Base-by-base conservation (phyloP, 2,329 filamentous ascomycete species). In the Clonostachys rosea region DNA sequence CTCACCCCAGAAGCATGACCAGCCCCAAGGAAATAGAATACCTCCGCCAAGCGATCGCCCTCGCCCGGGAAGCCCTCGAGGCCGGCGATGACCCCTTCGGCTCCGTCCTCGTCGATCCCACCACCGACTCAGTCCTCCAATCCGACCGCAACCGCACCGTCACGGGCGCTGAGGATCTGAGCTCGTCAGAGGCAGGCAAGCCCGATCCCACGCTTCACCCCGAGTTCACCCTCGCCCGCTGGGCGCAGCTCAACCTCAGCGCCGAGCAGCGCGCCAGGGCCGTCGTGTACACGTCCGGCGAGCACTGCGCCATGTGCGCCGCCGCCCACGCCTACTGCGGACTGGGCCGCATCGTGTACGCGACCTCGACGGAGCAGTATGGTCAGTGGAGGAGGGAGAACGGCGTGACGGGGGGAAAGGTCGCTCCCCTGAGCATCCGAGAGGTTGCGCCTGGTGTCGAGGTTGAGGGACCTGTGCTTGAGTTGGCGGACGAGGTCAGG, bases 261-360 rank as follows among this genome's bases (percentile, higher is more conserved):
- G 63, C 67, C 8, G 59, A 58, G 8, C 56, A 73, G 46, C 69
- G 75, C 16, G 69, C 75, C 18, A 49, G 45, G 6, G 54, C 60
- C 0, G 62, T 59, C 3, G 58, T 68, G 3, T 68, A 68, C 45
- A 68, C 65, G 5, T 64, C 64, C 2, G 65, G 65, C 2, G 65
- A 68, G 50, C 65, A 67, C 48, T 68, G 65, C 50, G 50, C 62
- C 42, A 68, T 68, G 65, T 68, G 65, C 40, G 56, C 65, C 5
- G 57, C 62, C 2, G 63, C 62, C 2, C 65, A 68, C 36, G 65
- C 59, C 1, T 65, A 59, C 49, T 59, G 56, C 5, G 65, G 65
- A 1, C 51, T 68, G 14, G 65, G 65, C 2, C 57, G 57, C 34
- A 66, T 68, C 20, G 59, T 67, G 11, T 68, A 63, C 44, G 56